Base-by-base conservation (phyloP, 495 filamentous ascomycete genomes). In the Ascobolus immersus region DNA sequence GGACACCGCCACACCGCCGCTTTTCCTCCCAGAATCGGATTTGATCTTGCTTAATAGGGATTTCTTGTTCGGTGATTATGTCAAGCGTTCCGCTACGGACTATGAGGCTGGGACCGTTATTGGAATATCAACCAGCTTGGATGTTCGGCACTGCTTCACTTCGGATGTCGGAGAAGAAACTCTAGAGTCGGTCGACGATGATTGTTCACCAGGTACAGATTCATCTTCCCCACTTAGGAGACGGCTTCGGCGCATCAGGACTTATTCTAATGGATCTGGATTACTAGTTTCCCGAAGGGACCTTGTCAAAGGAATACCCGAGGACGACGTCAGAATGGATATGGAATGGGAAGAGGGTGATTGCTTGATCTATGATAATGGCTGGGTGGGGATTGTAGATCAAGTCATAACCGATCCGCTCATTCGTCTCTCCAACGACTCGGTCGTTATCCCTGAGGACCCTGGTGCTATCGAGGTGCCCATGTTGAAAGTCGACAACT, bases 11-110 rank as follows among this genome's bases (percentile, higher is more conserved):
- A 9, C 37, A 33, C 4, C 43, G 43, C 33, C 51, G 38, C 19
- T 41, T 24, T 50, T 64, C 17, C 36, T 64, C 5, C 49, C 52
- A 22, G 60, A 59, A 41, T 48, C 48, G 17, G 55, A 58, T 33
- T 39, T 62, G 15, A 42, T 39, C 6, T 48, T 63, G 8, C 34
- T 62, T 10, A 56, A 60, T 37, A 50, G 60, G 11, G 29, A 38
- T 14, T 39, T 60, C 8, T 44, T 44, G 17, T 45, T 58, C 13
- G 60, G 60, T 13, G 47, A 59, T 36, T 37, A 47, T 22, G 59
- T 64, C 8, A 64, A 62, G 36, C 53, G 48, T n/a, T 41, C 46
- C 21, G 34, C 43, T 4, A 50, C 47, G 8, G 53, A 57, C 25
- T 43, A 52, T 0, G 44, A 55, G 14, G 54, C 54, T 26, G 60